phyloP scores from a whole-genome alignment of 768 basidiomycete genomes.

The Auriscalpium microsporum region DNA sequence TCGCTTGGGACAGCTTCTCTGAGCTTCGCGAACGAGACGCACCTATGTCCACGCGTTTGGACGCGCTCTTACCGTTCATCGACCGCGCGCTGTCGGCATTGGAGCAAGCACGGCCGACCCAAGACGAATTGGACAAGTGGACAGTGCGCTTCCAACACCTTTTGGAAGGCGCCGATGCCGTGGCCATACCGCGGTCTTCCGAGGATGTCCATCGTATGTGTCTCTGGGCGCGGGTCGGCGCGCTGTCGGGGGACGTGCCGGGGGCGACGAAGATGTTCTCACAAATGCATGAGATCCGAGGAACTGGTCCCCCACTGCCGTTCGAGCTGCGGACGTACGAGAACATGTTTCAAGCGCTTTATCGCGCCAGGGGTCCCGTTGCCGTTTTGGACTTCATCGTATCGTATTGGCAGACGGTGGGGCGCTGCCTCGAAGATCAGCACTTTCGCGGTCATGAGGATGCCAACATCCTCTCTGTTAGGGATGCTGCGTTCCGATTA shows the following conservation, averaged over 20 bases:
- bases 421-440: no score
- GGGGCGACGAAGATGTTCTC: neutral
- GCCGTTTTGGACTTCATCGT: constrained; percentile 10
- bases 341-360: constrained; percentile 5
- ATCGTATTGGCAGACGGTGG: constrained; percentile 1
- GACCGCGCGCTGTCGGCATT: constrained; percentile 10
- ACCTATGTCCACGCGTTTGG: neutral
- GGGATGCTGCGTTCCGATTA: neutral
- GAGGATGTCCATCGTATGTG: constrained; percentile 2
- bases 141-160: constrained; percentile 3
- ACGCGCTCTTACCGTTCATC: constrained; percentile 3
- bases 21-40: constrained; percentile 1
- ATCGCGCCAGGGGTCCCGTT: constrained; percentile 4
- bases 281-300: neutral
- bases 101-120: constrained; percentile 2
- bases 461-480: no score
- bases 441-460: no score
- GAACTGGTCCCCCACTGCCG: neutral
- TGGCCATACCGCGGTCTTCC: neutral
- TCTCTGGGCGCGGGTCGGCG: constrained; percentile 9
- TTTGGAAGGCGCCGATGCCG: constrained; percentile 2
- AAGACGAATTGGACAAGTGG: constrained; percentile 9
- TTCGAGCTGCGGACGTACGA: constrained; percentile 5
- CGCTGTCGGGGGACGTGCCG: constrained; percentile 8
- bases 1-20: constrained; percentile 10